phyloP scores from a whole-genome alignment of 306 rosid genomes.

The Oxytropis ochrocephala region DNA sequence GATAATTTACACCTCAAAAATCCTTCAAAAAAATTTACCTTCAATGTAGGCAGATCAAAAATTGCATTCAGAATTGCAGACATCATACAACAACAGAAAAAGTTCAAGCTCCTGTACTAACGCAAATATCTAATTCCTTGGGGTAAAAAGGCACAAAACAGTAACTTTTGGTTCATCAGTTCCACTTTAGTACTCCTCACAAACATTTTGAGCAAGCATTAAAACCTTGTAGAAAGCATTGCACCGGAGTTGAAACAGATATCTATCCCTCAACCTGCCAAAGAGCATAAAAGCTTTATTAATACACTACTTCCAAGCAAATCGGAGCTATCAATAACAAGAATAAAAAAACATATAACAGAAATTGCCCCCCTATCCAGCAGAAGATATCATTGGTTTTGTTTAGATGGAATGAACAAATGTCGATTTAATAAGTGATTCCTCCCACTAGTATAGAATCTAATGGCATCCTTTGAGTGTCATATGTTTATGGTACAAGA shows the following conservation, averaged over 20 bases:
- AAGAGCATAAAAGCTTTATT: not conserved
- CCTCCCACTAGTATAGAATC: not conserved
- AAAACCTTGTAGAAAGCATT: no score
- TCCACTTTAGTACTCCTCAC: not conserved
- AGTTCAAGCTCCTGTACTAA: not conserved
- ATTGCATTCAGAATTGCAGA: not conserved
- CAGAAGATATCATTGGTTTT: not conserved
- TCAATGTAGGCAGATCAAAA: not conserved
- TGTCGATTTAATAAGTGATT: not conserved
- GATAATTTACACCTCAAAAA: no score
- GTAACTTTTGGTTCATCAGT: not conserved
- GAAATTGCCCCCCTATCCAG: no score
- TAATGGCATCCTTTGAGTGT: not conserved
- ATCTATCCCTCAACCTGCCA: slow-evolving; percentile 33
- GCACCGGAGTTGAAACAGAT: not conserved
- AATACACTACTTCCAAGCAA: not conserved
- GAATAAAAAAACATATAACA: not conserved
- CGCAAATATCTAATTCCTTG: not conserved
- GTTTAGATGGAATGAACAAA: not conserved
- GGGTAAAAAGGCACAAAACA: not conserved
- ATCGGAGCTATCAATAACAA: not conserved
- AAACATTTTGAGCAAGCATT: no score
- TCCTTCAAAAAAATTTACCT: not conserved
- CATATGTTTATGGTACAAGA: no score
- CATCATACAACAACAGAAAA: not conserved